phyloP scores from a whole-genome alignment of 2,329 filamentous ascomycete genomes.

The Tolypocladium nubicola region DNA sequence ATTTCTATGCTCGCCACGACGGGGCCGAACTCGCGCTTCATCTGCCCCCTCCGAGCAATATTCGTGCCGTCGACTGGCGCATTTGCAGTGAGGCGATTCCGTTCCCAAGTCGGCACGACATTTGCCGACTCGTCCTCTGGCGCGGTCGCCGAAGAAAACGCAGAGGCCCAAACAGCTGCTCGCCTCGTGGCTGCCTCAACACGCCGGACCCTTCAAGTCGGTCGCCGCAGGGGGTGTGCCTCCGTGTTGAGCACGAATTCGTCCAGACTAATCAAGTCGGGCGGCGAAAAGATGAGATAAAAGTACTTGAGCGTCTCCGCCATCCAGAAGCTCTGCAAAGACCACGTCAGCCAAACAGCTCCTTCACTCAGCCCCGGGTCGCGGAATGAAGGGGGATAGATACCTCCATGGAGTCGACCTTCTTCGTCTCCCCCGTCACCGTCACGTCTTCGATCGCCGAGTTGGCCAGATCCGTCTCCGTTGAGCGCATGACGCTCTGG shows the following conservation, averaged over 20 bases:
- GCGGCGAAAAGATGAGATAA: slow-evolving; percentile 58
- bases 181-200: background rate
- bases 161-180: too few relatives aligned
- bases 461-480: slow-evolving; percentile 35
- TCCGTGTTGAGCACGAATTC: slow-evolving; percentile 53
- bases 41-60: background rate
- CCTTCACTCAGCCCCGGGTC: too few relatives aligned
- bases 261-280: slow-evolving; percentile 54
- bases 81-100: background rate
- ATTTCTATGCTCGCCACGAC: background rate
- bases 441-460: slow-evolving; percentile 36
- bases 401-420: slow-evolving; percentile 51
- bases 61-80: background rate
- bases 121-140: background rate
- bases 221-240: slow-evolving; percentile 12
- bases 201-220: background rate
- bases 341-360: background rate
- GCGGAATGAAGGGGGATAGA: slow-evolving; percentile 11
- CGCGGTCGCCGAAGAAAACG: background rate
- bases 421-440: slow-evolving; percentile 17
- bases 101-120: background rate
- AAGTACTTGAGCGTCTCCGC: slow-evolving; percentile 69
- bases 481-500: slow-evolving; percentile 31
- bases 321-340: slow-evolving; percentile 57
- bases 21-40: background rate